Percentiles rank a stretch among this genome's conserved stretches.
Evolutionary conservation across 352 stramenopile genomes (phyloP).

Genomic region (Globisporangium nunn): DNA sequence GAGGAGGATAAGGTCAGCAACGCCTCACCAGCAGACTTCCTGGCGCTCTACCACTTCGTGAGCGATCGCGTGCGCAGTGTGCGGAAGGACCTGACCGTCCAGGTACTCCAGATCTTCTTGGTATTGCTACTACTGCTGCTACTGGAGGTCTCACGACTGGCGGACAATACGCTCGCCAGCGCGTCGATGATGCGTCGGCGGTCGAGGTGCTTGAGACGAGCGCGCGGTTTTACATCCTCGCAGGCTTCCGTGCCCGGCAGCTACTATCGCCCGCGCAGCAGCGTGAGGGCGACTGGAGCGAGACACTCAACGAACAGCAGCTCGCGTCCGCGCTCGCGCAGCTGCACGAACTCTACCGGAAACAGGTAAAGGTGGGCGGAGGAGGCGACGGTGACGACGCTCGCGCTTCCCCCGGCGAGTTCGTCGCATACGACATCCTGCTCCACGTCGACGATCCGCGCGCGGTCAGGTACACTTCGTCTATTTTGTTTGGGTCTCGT

Average conservation of each 20-base stretch:
- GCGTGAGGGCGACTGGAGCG: constrained; percentile 45
- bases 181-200: constrained; percentile 24
- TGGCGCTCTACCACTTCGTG: constrained; percentile 65
- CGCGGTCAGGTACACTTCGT: constrained; percentile 23
- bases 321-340: constrained; percentile 50
- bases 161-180: constrained; percentile 11
- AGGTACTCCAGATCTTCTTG: constrained; percentile 19
- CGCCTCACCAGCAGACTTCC: constrained; percentile 17
- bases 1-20: neutral
- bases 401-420: constrained; percentile 14
- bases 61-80: constrained; percentile 64
- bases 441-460: constrained; percentile 45
- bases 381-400: too few relatives aligned
- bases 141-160: too few relatives aligned
- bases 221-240: constrained; percentile 51
- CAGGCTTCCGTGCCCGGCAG: constrained; percentile 28
- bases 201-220: constrained; percentile 37
- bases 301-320: constrained; percentile 66
- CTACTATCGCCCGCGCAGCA: constrained; percentile 17
- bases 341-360: constrained; percentile 33
- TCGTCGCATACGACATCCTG: constrained; percentile 50
- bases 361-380: neutral
- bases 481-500: neutral
- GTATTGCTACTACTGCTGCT: neutral
- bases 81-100: constrained; percentile 64